Evolutionary conservation across 768 basidiomycete genomes (phyloP), one percentile per base, ranked within the genome.

Genomic region (Candolleomyces eurysporus): DNA sequence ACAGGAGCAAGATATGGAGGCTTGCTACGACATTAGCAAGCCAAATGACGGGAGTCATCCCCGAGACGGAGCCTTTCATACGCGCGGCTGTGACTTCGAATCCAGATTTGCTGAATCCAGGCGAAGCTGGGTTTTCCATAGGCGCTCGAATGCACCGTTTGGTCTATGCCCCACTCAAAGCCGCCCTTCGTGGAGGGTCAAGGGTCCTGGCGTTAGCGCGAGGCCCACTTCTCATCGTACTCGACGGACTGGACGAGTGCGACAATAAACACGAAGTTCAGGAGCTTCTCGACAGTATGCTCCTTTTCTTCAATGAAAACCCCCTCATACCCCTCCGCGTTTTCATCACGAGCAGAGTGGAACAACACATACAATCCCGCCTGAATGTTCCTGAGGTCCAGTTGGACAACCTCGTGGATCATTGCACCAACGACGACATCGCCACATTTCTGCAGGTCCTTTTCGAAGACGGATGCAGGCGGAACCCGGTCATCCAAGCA

Each of bases 11-110:
- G 13, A 49, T 32, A 16, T 43, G 21, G 17, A 13, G 16, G 2
- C 36, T 68, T 13, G 43, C 66, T 7, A 26, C 62, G 0, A 64
- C 67, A 0, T 21, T 68, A 10, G 67, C 62, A 32, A 30, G 11
- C 22, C 51, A 52, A 31, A 52, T 52, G 51, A 30, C 11, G 10
- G 10, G 2, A 13, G 30, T 31, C 7, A 30, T 52, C 22, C 51
- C 51, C 11, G 30, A 13, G 16, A 52, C 51, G 26, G 26, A 8
- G 51, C 30, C 51, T 4, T 9, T 26, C 30, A 31, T 52, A 22
- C 7, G 32, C 26, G 51, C n/a, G 1, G 51, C 51, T 8, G 16
- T 26, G 16, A 22, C 11, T 2, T 22, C 16, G 1, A 16, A 9
- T 22, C n/a, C n/a, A 10, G 19, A 14, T 19, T 10, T 9, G 48